Percentiles rank a stretch among this genome's conserved stretches.
phyloP scores from a whole-genome alignment of 306 rosid species.

The Canavalia gladiata region DNA sequence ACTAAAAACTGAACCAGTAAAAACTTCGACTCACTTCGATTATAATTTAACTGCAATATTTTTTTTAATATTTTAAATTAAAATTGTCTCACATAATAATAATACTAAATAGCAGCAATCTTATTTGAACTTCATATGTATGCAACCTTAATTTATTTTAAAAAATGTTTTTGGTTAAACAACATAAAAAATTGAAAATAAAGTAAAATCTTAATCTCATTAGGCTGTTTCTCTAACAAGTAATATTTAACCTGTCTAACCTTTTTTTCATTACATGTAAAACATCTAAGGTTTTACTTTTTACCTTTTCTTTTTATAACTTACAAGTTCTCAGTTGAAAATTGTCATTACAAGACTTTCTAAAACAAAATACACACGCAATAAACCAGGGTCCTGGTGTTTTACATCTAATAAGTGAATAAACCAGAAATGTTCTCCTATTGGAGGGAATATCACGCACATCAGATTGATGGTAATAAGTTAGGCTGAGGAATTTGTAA shows the following conservation, averaged over 20 bases:
- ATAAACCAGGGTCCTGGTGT: slow-evolving; percentile 5
- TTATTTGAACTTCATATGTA: background rate
- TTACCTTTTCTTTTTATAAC: background rate
- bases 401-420: slow-evolving; percentile 18
- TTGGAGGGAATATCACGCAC: slow-evolving; percentile 18
- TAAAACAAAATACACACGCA: background rate
- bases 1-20: too few relatives aligned
- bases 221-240: background rate
- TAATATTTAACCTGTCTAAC: background rate
- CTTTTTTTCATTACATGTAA: background rate
- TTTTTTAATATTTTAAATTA: background rate
- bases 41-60: background rate
- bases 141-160: background rate
- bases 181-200: background rate
- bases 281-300: background rate
- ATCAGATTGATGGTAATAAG: slow-evolving; percentile 5
- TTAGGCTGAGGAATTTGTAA: slow-evolving; percentile 44
- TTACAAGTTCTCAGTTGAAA: background rate
- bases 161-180: background rate
- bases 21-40: background rate
- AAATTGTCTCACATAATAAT: background rate
- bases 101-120: background rate
- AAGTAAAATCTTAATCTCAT: background rate
- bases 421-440: slow-evolving; percentile 12
- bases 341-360: background rate